Evolutionary conservation across 1,284 basidiomycete genomes (phyloP).

Genomic region (Meira miltonrushii): DNA sequence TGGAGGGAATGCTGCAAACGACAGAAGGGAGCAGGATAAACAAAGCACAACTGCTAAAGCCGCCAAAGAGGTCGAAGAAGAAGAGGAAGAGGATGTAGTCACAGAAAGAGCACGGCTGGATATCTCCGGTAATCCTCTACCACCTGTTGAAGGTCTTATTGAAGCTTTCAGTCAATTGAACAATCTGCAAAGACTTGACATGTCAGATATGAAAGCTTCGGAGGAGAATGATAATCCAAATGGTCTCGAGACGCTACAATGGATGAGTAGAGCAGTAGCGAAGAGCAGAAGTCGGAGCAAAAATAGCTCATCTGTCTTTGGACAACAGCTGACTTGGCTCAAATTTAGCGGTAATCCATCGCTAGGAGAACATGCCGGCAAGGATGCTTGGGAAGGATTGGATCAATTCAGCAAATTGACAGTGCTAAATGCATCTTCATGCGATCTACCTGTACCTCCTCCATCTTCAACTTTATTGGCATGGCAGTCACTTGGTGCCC

Average conservation of each 20-base stretch:
- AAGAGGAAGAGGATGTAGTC: conserved; percentile 11
- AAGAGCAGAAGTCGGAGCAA: neutral
- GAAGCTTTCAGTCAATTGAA: conserved; percentile 39
- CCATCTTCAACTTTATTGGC: conserved; percentile 22
- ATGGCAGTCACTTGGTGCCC: conserved; percentile 33
- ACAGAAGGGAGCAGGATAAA: neutral
- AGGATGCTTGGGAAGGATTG: conserved; percentile 15
- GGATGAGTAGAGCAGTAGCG: conserved; percentile 19
- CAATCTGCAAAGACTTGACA: conserved; percentile 36
- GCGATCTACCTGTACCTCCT: conserved; percentile 17
- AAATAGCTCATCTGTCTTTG: conserved; percentile 5
- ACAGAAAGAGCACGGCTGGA: conserved; percentile 26
- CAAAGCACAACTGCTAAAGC: neutral
- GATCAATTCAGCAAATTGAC: conserved; percentile 4
- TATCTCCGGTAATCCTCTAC: conserved; percentile 33
- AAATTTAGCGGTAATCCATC: conserved; percentile 19
- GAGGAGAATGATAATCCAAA: conserved; percentile 16
- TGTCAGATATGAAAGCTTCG: conserved; percentile 35
- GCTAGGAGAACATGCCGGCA: conserved; percentile 8
- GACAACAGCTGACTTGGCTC: conserved; percentile 21
- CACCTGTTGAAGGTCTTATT: conserved; percentile 24
- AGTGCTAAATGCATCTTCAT: conserved; percentile 17
- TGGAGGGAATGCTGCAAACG: neutral
- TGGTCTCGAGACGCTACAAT: conserved; percentile 27
- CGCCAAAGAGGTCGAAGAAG: neutral